Evolutionary conservation across 176 grass and related monocot species (phyloP), one percentile per base, ranked within the genome.

Genomic region (Cymbopogon citratus): DNA sequence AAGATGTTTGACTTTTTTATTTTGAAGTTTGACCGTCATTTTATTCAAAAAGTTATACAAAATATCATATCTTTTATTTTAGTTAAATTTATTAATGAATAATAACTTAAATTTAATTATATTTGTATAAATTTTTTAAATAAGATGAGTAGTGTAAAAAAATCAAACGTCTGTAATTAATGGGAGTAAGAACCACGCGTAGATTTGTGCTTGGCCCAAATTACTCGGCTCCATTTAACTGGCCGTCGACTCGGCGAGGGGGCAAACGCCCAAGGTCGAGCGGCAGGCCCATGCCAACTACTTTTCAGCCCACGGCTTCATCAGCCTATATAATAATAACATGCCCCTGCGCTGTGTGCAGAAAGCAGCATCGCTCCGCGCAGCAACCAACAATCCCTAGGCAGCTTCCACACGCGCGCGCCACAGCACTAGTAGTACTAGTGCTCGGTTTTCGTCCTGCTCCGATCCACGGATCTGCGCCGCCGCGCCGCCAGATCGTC

Each of bases 401-500:
- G 66, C 68, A 69, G 21, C 23, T 45, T 44, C 39, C 23, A 43
- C 68, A 9, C 41, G 44, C 44, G 43, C 70, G 43, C 43, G 70
- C 70, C 70, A 49, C 70, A 51, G 26, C 43, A 73, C 66, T 39
- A 23, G 3, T n/a, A 60, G 57, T 5, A 61, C 5, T 21, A 41
- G 39, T 15, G 69, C 69, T 8, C 68, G 69, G 38, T 26, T 40
- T 44, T n/a, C 67, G 2, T 0, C 40, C 9, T 12, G 9, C 9
- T 68, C 69, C 9, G 39, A 41, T 41, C 39, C 71, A n/a, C 8
- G 34, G 81, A 83, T 74, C 69, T 13, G 39, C 54, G 39, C 80
- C 14, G 54, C 38, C 52, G 10, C 78, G 54, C 38, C 52, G 23
- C 78, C 13, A 12, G 19, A 27, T 69, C 35, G 34, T n/a, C 39